These are phyloP conservation scores for Neodidymelliopsis sp. DNA, from an alignment of 2,329 filamentous ascomycete genomes.

Conservation along the genomic window DNA sequence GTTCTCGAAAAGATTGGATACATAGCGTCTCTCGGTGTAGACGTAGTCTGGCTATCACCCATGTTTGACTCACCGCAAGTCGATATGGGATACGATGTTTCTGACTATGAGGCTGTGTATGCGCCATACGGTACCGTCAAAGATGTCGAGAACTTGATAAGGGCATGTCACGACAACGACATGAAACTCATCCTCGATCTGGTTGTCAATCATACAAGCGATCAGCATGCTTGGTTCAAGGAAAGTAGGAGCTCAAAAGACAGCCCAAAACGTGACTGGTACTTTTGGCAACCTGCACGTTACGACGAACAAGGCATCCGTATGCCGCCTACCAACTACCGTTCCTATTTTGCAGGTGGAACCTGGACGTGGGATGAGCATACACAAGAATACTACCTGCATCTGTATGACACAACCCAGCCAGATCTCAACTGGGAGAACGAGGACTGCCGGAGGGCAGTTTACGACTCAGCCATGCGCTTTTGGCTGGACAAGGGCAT, in stretches of 20 bases:
- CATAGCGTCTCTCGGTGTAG: slow-evolving; percentile 61
- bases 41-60: slow-evolving; percentile 73
- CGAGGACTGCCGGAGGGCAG: slow-evolving; percentile 52
- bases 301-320: slow-evolving; percentile 62
- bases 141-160: slow-evolving; percentile 70
- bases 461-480: slow-evolving; percentile 54
- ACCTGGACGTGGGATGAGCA: slow-evolving; percentile 56
- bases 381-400: slow-evolving; percentile 57
- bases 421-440: slow-evolving; percentile 60
- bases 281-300: slow-evolving; percentile 68
- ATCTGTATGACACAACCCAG: slow-evolving; percentile 56
- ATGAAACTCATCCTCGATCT: slow-evolving; percentile 79
- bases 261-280: slow-evolving; percentile 74
- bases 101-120: slow-evolving; percentile 72
- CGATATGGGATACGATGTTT: slow-evolving; percentile 76
- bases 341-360: slow-evolving; percentile 50
- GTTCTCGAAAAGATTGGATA: slow-evolving; percentile 70
- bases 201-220: slow-evolving; percentile 79
- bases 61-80: slow-evolving; percentile 70
- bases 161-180: slow-evolving; percentile 65
- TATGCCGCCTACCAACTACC: slow-evolving; percentile 66
- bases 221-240: slow-evolving; percentile 75
- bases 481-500: slow-evolving; percentile 59
- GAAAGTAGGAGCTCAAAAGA: slow-evolving; percentile 68
- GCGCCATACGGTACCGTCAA: slow-evolving; percentile 70